Percentiles rank a stretch among this genome's conserved stretches.
Evolutionary conservation across 352 stramenopile genomes (phyloP).

Genomic region (Discostella stelligera): DNA sequence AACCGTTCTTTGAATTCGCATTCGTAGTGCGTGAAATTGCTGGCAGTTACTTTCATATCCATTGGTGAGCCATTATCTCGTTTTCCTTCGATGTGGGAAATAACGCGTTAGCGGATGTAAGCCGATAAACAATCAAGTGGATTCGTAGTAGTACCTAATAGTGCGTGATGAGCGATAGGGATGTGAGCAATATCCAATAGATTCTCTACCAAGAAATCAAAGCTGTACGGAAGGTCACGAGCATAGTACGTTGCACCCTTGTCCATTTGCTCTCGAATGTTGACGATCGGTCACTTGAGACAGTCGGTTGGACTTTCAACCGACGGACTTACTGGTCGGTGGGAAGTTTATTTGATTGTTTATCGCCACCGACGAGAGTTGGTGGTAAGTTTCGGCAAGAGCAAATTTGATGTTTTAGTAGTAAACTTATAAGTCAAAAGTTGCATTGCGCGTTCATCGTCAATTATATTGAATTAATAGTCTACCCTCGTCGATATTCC

Average conservation of each 20-base stretch:
- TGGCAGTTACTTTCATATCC: conserved; percentile 54
- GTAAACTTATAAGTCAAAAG: too few species aligned
- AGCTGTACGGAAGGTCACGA: conserved; percentile 72
- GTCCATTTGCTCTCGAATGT: conserved; percentile 21
- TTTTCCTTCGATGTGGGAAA: conserved; percentile 9
- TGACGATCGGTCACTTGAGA: too few species aligned
- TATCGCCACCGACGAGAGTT: too few species aligned
- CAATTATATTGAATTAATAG: too few species aligned
- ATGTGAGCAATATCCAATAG: conserved; percentile 77
- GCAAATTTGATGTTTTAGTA: too few species aligned
- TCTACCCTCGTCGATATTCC: too few species aligned
- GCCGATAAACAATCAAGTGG: conserved; percentile 2
- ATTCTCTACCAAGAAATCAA: conserved; percentile 78
- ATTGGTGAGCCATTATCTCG: conserved; percentile 66
- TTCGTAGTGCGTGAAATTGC: conserved; percentile 52
- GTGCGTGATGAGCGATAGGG: conserved; percentile 72
- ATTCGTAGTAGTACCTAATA: conserved; percentile 36
- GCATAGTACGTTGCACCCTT: conserved; percentile 38
- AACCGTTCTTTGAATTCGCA: conserved; percentile 43
- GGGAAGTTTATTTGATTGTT: too few species aligned
- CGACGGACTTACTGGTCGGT: too few species aligned
- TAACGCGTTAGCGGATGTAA: background rate
- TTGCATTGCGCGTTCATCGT: too few species aligned
- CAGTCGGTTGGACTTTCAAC: too few species aligned
- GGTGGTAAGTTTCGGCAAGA: too few species aligned